Evolutionary conservation across 78 protist genomes (phyloP).

Genomic region (Dictyostelium discoideum): DNA sequence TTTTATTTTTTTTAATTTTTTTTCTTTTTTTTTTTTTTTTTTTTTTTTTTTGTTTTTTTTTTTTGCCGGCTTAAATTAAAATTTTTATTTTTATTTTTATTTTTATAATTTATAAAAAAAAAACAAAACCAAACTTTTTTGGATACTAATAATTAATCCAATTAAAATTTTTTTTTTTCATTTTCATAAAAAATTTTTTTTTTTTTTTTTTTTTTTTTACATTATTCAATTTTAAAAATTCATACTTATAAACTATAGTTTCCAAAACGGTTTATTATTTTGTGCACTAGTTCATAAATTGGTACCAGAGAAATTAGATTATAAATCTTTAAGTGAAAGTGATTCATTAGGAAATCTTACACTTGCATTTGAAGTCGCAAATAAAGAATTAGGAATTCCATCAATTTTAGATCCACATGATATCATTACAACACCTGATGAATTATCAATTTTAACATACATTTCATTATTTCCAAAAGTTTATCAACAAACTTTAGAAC

Average conservation of each 20-base stretch:
- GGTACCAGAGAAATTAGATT: slow-evolving; percentile 44
- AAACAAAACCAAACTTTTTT: too few relatives aligned
- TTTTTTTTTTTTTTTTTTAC: not conserved
- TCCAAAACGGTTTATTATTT: slow-evolving; percentile 35
- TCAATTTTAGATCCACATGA: slow-evolving; percentile 73
- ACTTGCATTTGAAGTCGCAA: slow-evolving; percentile 72
- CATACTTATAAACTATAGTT: not conserved
- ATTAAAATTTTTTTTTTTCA: too few relatives aligned
- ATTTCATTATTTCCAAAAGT: slow-evolving; percentile 68
- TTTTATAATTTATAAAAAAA: too few relatives aligned
- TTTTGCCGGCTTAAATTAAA: too few relatives aligned
- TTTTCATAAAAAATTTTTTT: too few relatives aligned
- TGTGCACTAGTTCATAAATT: slow-evolving; percentile 59
- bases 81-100: too few relatives aligned
- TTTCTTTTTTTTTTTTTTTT: too few relatives aligned
- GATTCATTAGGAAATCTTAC: slow-evolving; percentile 17
- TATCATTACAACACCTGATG: slow-evolving; percentile 48
- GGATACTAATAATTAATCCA: too few relatives aligned
- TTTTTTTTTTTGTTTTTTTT: too few relatives aligned
- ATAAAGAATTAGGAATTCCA: slow-evolving; percentile 46
- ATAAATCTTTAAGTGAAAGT: not conserved
- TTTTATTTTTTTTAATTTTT: too few relatives aligned
- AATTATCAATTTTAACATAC: slow-evolving; percentile 68
- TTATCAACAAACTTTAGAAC: slow-evolving; percentile 20
- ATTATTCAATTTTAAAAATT: not conserved